phyloP scores from a whole-genome alignment of 2,329 filamentous ascomycete species.

The Pseudogymnoascus sp. region DNA sequence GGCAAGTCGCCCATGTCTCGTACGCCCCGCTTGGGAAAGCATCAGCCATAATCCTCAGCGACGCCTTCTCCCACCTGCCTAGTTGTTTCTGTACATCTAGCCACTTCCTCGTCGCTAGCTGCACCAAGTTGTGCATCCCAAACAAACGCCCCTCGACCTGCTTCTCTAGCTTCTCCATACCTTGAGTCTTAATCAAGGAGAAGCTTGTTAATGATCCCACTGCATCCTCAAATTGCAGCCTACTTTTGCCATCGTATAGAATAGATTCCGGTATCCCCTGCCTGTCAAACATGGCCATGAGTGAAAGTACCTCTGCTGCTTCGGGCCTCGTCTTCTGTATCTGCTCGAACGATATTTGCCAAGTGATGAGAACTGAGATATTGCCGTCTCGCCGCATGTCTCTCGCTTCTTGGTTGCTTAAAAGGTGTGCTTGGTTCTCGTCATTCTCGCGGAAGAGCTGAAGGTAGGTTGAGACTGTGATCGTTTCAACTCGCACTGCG shows the following conservation, averaged over 20 bases:
- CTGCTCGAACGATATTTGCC: conserved; percentile 32
- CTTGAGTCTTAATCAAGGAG: conserved; percentile 28
- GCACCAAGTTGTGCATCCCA: conserved; percentile 20
- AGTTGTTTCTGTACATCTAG: conserved; percentile 15
- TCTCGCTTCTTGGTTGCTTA: not conserved
- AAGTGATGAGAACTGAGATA: conserved; percentile 30
- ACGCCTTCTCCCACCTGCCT: conserved; percentile 15
- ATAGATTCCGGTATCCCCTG: conserved; percentile 20
- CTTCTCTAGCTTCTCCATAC: conserved; percentile 8
- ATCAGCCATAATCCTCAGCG: conserved; percentile 17
- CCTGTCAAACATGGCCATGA: conserved; percentile 21
- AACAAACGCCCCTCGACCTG: conserved; percentile 15
- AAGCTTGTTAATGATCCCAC: conserved; percentile 30
- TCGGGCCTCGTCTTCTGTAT: conserved; percentile 25
- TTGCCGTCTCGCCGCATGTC: not conserved
- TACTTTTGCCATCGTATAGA: conserved; percentile 13
- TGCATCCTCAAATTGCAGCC: conserved; percentile 28
- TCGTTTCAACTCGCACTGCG: too few relatives aligned
- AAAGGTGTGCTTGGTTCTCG: not conserved
- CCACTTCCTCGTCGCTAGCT: conserved; percentile 21
- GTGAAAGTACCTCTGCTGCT: conserved; percentile 18
- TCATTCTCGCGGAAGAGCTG: conserved; percentile 1
- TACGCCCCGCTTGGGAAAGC: conserved; percentile 21
- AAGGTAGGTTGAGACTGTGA: too few relatives aligned
- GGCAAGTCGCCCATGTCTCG: conserved; percentile 18